Evolutionary conservation across 768 basidiomycete species (phyloP), one percentile per base, ranked within the genome.

Genomic region (Auricularia cornea): DNA sequence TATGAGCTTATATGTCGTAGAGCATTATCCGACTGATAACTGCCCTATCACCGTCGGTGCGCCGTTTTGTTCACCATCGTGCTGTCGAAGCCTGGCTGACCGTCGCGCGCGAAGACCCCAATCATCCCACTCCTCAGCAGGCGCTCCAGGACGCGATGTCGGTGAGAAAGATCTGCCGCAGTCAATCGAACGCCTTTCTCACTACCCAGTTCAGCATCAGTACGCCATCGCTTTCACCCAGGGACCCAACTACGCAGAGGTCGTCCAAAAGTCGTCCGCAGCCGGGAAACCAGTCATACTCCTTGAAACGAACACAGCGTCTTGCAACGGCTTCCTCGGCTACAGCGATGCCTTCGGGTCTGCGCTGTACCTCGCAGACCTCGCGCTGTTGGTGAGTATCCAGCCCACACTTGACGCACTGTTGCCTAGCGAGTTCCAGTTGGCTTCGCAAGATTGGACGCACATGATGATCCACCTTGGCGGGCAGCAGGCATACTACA

Each of bases 231-330:
- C 11, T 18, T 48, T 48, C 20, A 18, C 20, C 12, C 10, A 20
- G 6, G 20, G 44, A 48, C 23, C 16, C 10, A 38, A 38, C 35
- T 38, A 38, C 35, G 35, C 44, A 48, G 44, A 48, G 20, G 44
- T 20, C 44, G 20, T 20, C 12, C 23, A 23, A 20, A 18, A 48
- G 20, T 12, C 20, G 6, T 12, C 44, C 20, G 44, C 70, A 0
- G 73, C 74, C 35, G 72, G 73, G 1, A 80, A 82, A 66, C 78
- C 79, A 23, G 72, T 88, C 35, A 67, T 86, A 61, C 87, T 89
- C 85, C 80, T 88, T 65, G 88, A 90, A 72, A 87, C 85, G 11
- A 88, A 88, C 61, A 78, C 88, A 0, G 78, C 78, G 2, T 79
- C 75, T 59, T 84, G 81, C 70, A 80, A 77, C 65, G 80, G 79